These are phyloP conservation scores for Mrakia hoshinonis DNA, from an alignment of 768 basidiomycete genomes.

Conservation along the genomic window DNA sequence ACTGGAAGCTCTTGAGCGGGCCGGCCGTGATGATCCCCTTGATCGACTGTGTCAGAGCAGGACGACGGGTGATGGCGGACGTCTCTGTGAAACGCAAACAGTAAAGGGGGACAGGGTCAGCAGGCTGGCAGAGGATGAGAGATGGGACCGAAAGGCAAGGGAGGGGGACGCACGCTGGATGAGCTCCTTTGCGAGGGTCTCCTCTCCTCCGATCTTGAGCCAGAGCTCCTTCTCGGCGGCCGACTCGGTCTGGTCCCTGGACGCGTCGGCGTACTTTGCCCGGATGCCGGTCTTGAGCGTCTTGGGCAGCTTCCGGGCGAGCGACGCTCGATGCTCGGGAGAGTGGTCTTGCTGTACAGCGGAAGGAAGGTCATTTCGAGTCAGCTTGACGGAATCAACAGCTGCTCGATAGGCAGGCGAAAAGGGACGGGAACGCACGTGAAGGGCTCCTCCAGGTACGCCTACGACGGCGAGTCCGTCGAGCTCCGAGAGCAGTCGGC, in stretches of 20 bases:
- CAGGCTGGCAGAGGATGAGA: not conserved
- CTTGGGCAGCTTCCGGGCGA: slow-evolving; percentile 69
- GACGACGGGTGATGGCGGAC: slow-evolving; percentile 64
- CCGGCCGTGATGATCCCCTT: slow-evolving; percentile 84
- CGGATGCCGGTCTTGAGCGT: slow-evolving; percentile 47
- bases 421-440: slow-evolving; percentile 2
- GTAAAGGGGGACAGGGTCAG: not conserved
- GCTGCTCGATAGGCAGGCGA: not conserved
- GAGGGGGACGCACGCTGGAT: slow-evolving; percentile 33
- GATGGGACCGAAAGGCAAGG: not conserved
- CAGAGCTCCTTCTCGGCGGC: slow-evolving; percentile 69
- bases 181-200: slow-evolving; percentile 50
- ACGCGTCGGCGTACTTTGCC: slow-evolving; percentile 19
- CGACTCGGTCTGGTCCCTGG: slow-evolving; percentile 45
- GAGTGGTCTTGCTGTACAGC: slow-evolving; percentile 56
- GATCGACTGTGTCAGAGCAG: slow-evolving; percentile 71
- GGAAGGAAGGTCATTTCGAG: not conserved
- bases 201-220: slow-evolving; percentile 60
- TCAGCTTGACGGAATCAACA: not conserved
- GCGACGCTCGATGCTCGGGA: slow-evolving; percentile 59
- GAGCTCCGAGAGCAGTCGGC: slow-evolving; percentile 39
- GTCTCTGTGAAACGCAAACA: slow-evolving; percentile 50
- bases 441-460: slow-evolving; percentile 10
- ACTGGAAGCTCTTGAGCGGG: slow-evolving; percentile 64
- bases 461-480: slow-evolving; percentile 26